Base-by-base conservation (phyloP, 2,329 filamentous ascomycete genomes). In the Dothistroma septosporum region DNA sequence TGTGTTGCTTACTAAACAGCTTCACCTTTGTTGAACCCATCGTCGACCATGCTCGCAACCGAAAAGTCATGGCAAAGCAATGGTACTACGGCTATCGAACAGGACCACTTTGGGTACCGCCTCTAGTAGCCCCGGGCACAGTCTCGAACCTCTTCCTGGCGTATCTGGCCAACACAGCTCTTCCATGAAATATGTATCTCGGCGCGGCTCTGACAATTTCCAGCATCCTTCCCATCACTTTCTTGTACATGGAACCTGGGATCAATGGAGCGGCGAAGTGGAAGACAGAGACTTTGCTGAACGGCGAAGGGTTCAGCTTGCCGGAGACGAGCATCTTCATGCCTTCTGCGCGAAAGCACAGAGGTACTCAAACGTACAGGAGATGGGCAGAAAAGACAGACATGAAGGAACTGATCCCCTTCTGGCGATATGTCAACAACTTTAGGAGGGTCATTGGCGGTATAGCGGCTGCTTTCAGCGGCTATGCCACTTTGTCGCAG, bases 261-360 rank as follows among this genome's bases (percentile, higher is more conserved):
- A 70, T 76, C 48, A 76, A 77, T 52, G 74, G 75, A 5, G 73
- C 75, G 1, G 69, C 62, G 16, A 76, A 77, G 58, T 77, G 75
- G 74, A 76, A 75, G 60, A 73, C 70, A 6, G 70, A 76, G 57
- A 62, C 65, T 53, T 53, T 76, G 46, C 58, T 76, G 57, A 68
- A 65, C 44, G 66, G 69, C n/a, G 69, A 71, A 53, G 62, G 61
- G 2, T 66, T 68, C 58, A 60, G 35, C 12, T 60, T 70, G 66
- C 58, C 47, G 14, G 66, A 71, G 12, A 71, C 67, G 10, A 62
- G 46, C 6, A 47, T 68, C 6, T 68, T 53, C 44, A 58, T 48
- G 55, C 69, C 69, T n/a, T 66, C 63, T 11, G 66, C 68, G 50
- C 53, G 64, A 33, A 61, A 60, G 50, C 70, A 72, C 55, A 68